Conservation (phyloP, 2,329 filamentous ascomycete genomes). For the Pseudogymnoascus sp. region DNA sequence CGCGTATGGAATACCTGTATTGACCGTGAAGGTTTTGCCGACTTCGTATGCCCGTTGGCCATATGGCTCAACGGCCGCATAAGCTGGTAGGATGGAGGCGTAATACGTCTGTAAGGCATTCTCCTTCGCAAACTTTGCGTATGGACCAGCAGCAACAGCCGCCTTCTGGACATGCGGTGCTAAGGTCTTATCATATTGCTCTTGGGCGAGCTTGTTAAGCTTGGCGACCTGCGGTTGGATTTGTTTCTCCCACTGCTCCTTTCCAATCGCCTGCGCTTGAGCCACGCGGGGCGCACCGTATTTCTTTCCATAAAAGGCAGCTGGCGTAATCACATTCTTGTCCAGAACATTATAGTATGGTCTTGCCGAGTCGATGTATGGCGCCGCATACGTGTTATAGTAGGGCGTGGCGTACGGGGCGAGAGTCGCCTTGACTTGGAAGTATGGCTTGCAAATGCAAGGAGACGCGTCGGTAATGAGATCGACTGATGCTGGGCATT, state of each 20-base stretch:
- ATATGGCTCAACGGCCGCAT: conserved; percentile 66
- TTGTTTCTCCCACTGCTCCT: conserved; percentile 68
- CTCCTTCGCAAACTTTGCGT: conserved; percentile 57
- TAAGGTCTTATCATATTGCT: conserved; percentile 61
- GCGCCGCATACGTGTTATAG: conserved; percentile 74
- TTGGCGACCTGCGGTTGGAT: conserved; percentile 66
- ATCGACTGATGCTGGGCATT: conserved; percentile 64
- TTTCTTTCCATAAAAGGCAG: conserved; percentile 54
- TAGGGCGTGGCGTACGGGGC: conserved; percentile 74
- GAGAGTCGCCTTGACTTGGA: conserved; percentile 52
- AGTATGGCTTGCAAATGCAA: conserved; percentile 75
- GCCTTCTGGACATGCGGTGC: conserved; percentile 64
- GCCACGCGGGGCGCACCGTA: conserved; percentile 68
- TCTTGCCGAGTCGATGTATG: conserved; percentile 66
- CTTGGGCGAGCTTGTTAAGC: conserved; percentile 50
- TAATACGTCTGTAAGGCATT: conserved; percentile 62
- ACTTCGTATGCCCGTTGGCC: conserved; percentile 57
- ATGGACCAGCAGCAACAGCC: conserved; percentile 53
- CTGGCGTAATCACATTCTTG: conserved; percentile 59
- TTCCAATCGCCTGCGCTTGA: conserved; percentile 56
- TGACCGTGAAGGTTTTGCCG: conserved; percentile 56
- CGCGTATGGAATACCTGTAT: conserved; percentile 63
- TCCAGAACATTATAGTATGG: conserved; percentile 64
- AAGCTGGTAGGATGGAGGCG: conserved; percentile 65
- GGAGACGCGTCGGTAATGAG: conserved; percentile 63